Evolutionary conservation across 805 yeast genomes (phyloP), one percentile per base, ranked within the genome.

Genomic region (Torulaspora microellipsoides): DNA sequence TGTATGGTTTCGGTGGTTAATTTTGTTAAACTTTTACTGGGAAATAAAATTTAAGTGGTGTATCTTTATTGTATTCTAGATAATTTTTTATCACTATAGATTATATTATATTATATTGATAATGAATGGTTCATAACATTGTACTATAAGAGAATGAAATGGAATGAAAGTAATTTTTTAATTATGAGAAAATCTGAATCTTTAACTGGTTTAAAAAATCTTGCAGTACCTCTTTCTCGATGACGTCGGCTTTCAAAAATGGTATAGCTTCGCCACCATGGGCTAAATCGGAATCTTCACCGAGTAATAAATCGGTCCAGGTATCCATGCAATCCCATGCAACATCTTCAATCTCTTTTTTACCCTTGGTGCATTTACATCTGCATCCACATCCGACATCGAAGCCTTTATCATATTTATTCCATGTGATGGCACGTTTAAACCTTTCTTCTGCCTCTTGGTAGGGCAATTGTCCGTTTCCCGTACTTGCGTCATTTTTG

Each of bases 1-100:
- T 93, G 73, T 91, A 91, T 72, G 98, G 98, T 90, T 93, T 91
- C 85, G 98, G 98, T 80, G 96, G 96, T 83, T 91, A 83, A 80
- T 5, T 20, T 20, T 6, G 25, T 20, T 20, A 20, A 20, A 20
- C 25, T 20, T 20, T 5, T 20, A 20, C 25, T 20, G 25, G 25
- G 25, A 20, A 20, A 20, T 20, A 20, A 20, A 20, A 20, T 20
- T 7, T 20, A 20, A 20, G 25, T 20, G 25, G 25, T 20, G 25
- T 20, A 20, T 20, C 25, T 20, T 20, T 20, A 20, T 20, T 20
- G 25, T 20, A 20, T 20, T 20, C 25, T 20, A 20, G 25, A 20
- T 20, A 20, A 20, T 20, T 7, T 20, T 20, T 20, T 20, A 20
- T 20, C 25, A 20, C 25, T 20, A 20, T 20, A 20, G 20, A 17